Evolutionary conservation across 495 filamentous ascomycete genomes (phyloP), one percentile per base, ranked within the genome.

Genomic region (Apiosordaria backusii): DNA sequence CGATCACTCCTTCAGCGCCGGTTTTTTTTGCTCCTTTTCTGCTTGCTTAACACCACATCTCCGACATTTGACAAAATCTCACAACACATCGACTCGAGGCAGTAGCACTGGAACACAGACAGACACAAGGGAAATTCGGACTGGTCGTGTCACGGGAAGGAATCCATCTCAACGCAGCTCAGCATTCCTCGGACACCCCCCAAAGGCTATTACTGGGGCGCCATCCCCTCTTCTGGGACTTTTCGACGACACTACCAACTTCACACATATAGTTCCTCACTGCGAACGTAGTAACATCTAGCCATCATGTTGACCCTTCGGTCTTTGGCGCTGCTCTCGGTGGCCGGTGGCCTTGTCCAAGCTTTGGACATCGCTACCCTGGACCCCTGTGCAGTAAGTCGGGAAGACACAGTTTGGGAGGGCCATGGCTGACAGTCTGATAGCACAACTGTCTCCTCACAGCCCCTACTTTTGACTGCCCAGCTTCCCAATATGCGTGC

Each of bases 331-430:
- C 62, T 76, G 63, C 60, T 75, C 24, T 62, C 63, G 16, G 66
- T 69, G 26, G 69, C 72, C 4, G 63, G 29, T 4, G 22, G 35
- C 9, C 35, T 70, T 4, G 72, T 63, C 50, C 65, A 29, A 60
- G 69, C 64, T 35, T 72, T 75, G 65, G 21, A 70, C 19, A 62
- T 73, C 19, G 69, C 71, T 29, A 69, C 53, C 35, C 63, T 76
- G 22, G 50, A 67, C 13, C 13, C 16, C 10, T 78, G 74, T 54
- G 71, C 64, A 25, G 74, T 76, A 69, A 66, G 76, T 73, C 54
- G 60, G 24, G 55, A 57, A 53, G 4, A 64, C 29, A 55, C 21
- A 19, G 50, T 19, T 13, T 50, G 2, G 22, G 35, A 45, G 15
- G 55, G 50, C 25, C 57, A 24, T 61, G 16, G 40, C 73, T 74